Base-by-base conservation (phyloP, 768 basidiomycete genomes). In the Wakefieldia striispora region DNA sequence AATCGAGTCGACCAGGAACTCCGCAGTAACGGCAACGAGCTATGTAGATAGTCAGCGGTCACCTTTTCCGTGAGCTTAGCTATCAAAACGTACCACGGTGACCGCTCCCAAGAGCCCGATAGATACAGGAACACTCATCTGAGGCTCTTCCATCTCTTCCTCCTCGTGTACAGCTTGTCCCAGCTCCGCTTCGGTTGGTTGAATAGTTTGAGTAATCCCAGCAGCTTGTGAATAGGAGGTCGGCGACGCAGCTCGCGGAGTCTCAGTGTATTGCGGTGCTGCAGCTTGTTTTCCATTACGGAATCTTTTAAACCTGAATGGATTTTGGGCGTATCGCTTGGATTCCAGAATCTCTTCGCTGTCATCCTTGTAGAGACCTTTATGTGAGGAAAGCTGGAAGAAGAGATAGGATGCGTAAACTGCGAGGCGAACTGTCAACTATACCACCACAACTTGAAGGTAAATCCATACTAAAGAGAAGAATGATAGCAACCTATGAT, bases 371-470 rank as follows among this genome's bases (percentile, higher is more conserved):
- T 88, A 93, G 14, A 93, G 73, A 55, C 82, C 72, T 5, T 83
- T 79, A 64, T 93, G 90, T 0, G 89, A 90, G 70, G 75, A 86
- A 3, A 90, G 71, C 63, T 91, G 91, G 69, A 92, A 92, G 52
- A 87, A 66, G 16, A 93, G 76, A 58, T 88, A 91, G 17, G 75
- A 76, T 3, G 59, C 63, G 59, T 94, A 93, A 51, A 90, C 88
- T 90, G 43, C 7, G 51, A 12, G 17, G 26, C n/a, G 23, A 20
- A 23, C 48, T 49, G 40, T 53, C 47, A 44, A 29, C 12, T 45
- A 19, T 35, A 21, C 8, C 23, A n/a, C 20, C 24, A 43, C 11
- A 31, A 17, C 21, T 10, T 21, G 31, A 38, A 33, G 36, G 26
- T 11, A 19, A n/a, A 13, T 55, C 64, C 82, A 35, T 63, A 90